Conservation (phyloP, 2,329 filamentous ascomycete genomes). For the Pezicula radicicola region DNA sequence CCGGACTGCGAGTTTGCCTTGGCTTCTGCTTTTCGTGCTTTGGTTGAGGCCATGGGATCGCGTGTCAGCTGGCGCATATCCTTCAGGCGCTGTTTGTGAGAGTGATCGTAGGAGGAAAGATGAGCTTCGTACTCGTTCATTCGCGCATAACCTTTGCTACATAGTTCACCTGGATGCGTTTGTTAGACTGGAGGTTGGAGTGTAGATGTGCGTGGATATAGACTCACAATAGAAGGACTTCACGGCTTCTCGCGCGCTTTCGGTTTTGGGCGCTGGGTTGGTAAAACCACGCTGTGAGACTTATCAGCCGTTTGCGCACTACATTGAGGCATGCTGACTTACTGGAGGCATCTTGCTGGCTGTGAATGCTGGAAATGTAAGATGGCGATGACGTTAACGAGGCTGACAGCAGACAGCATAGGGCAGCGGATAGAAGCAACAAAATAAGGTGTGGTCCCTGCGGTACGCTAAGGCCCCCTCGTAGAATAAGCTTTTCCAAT, state of each 20-base stretch:
- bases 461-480: neutral
- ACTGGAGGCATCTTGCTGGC: slow-evolving; percentile 52
- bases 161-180: slow-evolving; percentile 58
- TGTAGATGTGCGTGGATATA: neutral
- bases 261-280: slow-evolving; percentile 47
- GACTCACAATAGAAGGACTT: slow-evolving; percentile 71
- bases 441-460: slow-evolving; percentile 23
- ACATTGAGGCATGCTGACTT: slow-evolving; percentile 22
- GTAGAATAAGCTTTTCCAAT: slow-evolving; percentile 8
- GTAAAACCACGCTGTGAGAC: slow-evolving; percentile 41
- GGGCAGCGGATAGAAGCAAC: neutral
- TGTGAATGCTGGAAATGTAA: neutral
- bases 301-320: slow-evolving; percentile 1
- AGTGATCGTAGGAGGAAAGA: slow-evolving; percentile 91
- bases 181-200: slow-evolving; percentile 3
- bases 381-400: neutral
- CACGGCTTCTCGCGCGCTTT: slow-evolving; percentile 70
- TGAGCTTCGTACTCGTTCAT: slow-evolving; percentile 97
- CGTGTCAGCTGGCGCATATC: slow-evolving; percentile 84
- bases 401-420: neutral
- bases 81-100: slow-evolving; percentile 85
- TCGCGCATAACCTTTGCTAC: slow-evolving; percentile 89
- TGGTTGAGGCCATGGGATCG: slow-evolving; percentile 62
- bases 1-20: slow-evolving; percentile 60
- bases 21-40: slow-evolving; percentile 67